Evolutionary conservation across 2,329 filamentous ascomycete species (phyloP).

Genomic region (Sporothrix pseudoabietina): DNA sequence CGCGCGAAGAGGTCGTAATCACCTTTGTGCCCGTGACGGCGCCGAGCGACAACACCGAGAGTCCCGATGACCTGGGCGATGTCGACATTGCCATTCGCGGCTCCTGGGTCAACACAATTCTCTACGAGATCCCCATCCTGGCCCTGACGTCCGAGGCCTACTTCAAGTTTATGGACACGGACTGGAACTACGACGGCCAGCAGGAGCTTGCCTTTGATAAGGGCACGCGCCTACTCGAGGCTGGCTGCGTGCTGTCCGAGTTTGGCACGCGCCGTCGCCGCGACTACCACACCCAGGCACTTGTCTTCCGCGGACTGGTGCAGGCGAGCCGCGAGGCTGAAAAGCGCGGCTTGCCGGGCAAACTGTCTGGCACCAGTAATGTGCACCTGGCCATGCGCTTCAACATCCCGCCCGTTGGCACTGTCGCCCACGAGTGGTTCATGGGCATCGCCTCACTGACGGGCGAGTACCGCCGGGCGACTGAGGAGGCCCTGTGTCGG

Average conservation of each 20-base stretch:
- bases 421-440: constrained; percentile 96
- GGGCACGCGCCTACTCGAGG: constrained; percentile 73
- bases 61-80: constrained; percentile 64
- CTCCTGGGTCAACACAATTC: constrained; percentile 89
- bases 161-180: constrained; percentile 92
- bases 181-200: constrained; percentile 88
- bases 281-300: constrained; percentile 91
- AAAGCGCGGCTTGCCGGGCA: constrained; percentile 66
- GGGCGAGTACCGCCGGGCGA: constrained; percentile 80
- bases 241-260: constrained; percentile 87
- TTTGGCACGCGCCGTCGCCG: constrained; percentile 87
- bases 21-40: constrained; percentile 62
- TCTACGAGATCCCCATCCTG: constrained; percentile 95
- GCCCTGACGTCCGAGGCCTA: constrained; percentile 94
- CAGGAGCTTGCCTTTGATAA: constrained; percentile 83
- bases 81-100: constrained; percentile 77
- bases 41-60: constrained; percentile 47
- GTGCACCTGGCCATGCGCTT: constrained; percentile 97
- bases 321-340: constrained; percentile 73
- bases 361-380: constrained; percentile 87
- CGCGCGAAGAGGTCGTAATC: constrained; percentile 75
- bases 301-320: constrained; percentile 85
- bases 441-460: constrained; percentile 96
- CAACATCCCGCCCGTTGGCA: constrained; percentile 80
- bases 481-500: constrained; percentile 79